Evolutionary conservation across 2,329 filamentous ascomycete genomes (phyloP).

Genomic region (Apiospora aurea): DNA sequence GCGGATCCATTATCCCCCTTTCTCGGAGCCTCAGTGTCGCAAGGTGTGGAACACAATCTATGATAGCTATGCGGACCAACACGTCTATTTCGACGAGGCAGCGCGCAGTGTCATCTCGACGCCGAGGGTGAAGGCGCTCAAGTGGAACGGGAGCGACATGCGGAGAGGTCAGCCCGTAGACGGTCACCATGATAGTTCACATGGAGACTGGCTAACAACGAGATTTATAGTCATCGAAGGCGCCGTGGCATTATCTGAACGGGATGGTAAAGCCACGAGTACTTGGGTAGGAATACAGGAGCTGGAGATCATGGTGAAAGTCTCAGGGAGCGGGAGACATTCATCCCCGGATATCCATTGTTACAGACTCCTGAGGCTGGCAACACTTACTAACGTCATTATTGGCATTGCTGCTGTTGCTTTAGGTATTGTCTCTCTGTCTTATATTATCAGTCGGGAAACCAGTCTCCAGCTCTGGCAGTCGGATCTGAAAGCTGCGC

Average conservation of each 20-base stretch:
- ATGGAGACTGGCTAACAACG: neutral
- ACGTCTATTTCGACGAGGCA: neutral
- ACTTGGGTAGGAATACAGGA: neutral
- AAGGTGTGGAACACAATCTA: neutral
- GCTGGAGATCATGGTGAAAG: neutral
- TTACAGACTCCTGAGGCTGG: neutral
- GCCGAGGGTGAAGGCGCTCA: neutral
- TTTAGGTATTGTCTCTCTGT: neutral
- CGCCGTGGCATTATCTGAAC: neutral
- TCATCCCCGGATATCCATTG: neutral
- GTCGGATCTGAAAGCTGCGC: neutral
- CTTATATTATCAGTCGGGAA: no score
- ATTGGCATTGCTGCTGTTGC: neutral
- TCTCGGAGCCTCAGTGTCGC: neutral
- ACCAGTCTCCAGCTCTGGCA: neutral
- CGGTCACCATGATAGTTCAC: neutral
- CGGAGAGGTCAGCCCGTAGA: neutral
- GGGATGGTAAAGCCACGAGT: neutral
- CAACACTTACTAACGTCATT: neutral
- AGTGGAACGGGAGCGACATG: neutral
- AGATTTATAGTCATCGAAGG: neutral
- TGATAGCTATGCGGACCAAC: neutral
- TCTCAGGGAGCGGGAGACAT: neutral
- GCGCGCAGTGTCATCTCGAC: neutral
- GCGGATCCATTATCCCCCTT: neutral